Conservation (phyloP, 768 basidiomycete species). For the Albatrellus ellisii region DNA sequence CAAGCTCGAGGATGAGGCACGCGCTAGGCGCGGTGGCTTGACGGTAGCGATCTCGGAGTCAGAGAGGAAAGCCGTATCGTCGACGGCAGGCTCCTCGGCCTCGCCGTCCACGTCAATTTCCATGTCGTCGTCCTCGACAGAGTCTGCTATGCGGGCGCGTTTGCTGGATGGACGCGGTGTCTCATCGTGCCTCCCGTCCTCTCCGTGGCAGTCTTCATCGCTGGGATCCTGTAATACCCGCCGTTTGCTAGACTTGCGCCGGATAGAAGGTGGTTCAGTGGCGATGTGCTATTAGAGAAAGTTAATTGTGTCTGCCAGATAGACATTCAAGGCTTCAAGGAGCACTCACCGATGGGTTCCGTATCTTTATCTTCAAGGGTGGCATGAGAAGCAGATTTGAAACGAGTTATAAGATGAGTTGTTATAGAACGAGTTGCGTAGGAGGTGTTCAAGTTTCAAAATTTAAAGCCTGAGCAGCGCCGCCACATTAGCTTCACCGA, state of each 20-base stretch:
- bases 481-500: too few species aligned
- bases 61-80: neutral
- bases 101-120: conserved; percentile 1
- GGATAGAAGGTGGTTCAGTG: conserved; percentile 7
- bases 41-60: neutral
- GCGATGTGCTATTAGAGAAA: too few species aligned
- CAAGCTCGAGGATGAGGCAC: neutral
- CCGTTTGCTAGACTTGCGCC: conserved; percentile 11
- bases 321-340: too few species aligned
- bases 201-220: neutral
- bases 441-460: too few species aligned
- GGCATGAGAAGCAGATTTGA: too few species aligned
- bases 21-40: neutral
- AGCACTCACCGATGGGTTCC: too few species aligned
- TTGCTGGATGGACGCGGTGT: neutral
- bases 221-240: conserved; percentile 5
- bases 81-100: neutral
- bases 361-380: too few species aligned
- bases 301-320: too few species aligned
- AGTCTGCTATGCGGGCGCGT: neutral
- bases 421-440: too few species aligned
- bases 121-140: neutral
- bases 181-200: neutral
- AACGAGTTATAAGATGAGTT: too few species aligned
- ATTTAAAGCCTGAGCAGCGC: too few species aligned